Evolutionary conservation across 225 moss, liverwort and hornwort species (phyloP), one percentile per base, ranked within the genome.

Genomic region (Pseudoscleropodium purum): DNA sequence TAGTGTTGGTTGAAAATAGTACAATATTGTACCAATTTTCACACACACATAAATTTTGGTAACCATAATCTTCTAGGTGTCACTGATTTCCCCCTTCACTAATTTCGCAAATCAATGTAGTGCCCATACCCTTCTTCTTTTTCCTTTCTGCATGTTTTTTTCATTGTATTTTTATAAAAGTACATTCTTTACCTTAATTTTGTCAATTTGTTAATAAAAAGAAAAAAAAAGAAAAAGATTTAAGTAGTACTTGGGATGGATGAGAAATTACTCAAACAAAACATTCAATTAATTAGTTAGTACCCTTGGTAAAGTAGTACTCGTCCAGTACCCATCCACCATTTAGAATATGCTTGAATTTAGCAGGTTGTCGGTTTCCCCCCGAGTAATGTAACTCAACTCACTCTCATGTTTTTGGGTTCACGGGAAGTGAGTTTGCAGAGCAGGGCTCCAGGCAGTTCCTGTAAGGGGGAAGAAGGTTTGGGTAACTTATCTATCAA

Each of bases 81-180:
- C 6, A 1, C 14, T 77, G 37, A 78, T 54, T 37, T 54, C 4
- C 10, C 2, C 23, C 5, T 1, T 9, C 24, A 3, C 0, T 15
- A 52, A 2, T 24, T 8, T 23, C 23, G 36, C 14, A 23, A 36
- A 24, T 16, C 10, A 25, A 54, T 78, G 15, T 6, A 54, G 37
- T 37, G 24, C 3, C 3, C 15, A 0, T 15, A 15, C 6, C 15
- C 0, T 14, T 24, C 30, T 16, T 16, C 8, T 15, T 37, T 59
- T 59, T 24, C 23, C 24, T 13, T 36, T 9, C 37, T 24, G 1
- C 3, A 51, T 13, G 2, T 18, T 51, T 7, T 20, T 13, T 2
- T 33, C 21, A n/a, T 54, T 34, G 3, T 13, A 13, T 33, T 34
- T 47, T 51, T 23, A 8, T 13, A 21, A 3, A 34, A 33, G 51